Evolutionary conservation across 2,329 filamentous ascomycete species (phyloP).

Genomic region (Amylocarpus encephaloides): DNA sequence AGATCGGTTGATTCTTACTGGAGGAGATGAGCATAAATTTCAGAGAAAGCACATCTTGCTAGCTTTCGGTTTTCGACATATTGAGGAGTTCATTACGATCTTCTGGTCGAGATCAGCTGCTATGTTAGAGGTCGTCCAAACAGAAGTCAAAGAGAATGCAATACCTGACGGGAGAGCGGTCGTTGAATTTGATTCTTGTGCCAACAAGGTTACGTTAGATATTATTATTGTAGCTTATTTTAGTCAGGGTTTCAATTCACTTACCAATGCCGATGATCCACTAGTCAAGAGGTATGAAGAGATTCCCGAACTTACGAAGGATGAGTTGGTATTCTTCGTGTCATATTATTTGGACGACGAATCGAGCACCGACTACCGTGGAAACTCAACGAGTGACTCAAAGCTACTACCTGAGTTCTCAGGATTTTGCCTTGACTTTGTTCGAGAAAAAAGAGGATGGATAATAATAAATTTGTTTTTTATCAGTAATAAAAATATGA

Average conservation of each 20-base stretch:
- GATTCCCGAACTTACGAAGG: slow-evolving; percentile 46
- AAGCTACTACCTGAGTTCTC: slow-evolving; percentile 48
- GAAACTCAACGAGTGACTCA: slow-evolving; percentile 59
- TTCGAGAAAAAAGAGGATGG: slow-evolving; percentile 59
- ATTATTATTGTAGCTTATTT: slow-evolving; percentile 47
- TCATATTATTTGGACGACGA: slow-evolving; percentile 53
- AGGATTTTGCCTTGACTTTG: slow-evolving; percentile 62
- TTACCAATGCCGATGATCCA: slow-evolving; percentile 51
- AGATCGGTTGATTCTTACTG: slow-evolving; percentile 60
- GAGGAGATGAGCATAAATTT: slow-evolving; percentile 79
- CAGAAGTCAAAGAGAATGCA: slow-evolving; percentile 37
- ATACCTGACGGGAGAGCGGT: slow-evolving; percentile 32
- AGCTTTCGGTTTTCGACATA: slow-evolving; percentile 73
- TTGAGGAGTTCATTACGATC: slow-evolving; percentile 74
- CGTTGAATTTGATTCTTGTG: slow-evolving; percentile 42
- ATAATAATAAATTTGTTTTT: slow-evolving; percentile 40
- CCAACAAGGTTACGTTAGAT: slow-evolving; percentile 7
- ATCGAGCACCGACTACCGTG: slow-evolving; percentile 59
- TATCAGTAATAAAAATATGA: too few relatives aligned
- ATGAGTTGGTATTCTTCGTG: slow-evolving; percentile 49
- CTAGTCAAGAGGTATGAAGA: slow-evolving; percentile 50
- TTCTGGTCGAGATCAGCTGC: slow-evolving; percentile 75
- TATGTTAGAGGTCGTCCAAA: slow-evolving; percentile 54
- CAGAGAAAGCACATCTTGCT: slow-evolving; percentile 73
- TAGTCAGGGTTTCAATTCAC: slow-evolving; percentile 61